Conservation (phyloP, 2,329 filamentous ascomycete genomes). For the Claviceps cyperi region DNA sequence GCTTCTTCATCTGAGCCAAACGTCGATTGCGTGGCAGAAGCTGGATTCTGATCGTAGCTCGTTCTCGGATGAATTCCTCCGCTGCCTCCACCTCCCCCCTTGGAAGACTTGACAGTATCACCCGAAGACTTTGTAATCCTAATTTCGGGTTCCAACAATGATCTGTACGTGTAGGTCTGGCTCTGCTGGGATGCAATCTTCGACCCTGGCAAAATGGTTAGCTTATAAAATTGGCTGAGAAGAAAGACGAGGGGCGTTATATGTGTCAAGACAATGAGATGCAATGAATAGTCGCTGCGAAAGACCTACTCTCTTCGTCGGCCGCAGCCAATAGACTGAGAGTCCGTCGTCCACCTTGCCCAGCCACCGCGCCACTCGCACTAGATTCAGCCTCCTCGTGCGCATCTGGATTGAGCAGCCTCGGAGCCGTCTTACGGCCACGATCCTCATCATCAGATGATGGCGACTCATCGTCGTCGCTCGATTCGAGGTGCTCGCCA, state of each 20-base stretch:
- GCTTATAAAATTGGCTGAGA: neutral
- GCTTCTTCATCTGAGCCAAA: constrained; percentile 78
- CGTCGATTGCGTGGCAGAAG: constrained; percentile 39
- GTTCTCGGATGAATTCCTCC: constrained; percentile 61
- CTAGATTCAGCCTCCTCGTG: constrained; percentile 22
- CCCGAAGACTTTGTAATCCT: constrained; percentile 49
- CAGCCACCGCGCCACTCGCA: constrained; percentile 17
- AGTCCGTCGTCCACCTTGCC: constrained; percentile 27
- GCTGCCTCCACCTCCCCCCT: constrained; percentile 22
- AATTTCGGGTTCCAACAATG: constrained; percentile 53
- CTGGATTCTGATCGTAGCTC: constrained; percentile 59
- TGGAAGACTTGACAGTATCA: constrained; percentile 40
- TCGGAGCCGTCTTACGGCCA: constrained; percentile 41
- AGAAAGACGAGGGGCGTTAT: neutral
- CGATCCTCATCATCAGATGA: constrained; percentile 55
- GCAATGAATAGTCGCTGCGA: no score
- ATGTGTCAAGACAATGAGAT: no score
- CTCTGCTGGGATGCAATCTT: constrained; percentile 34
- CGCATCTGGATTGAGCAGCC: constrained; percentile 28
- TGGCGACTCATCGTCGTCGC: constrained; percentile 52
- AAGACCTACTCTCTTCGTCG: constrained; percentile 60
- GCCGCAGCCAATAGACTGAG: constrained; percentile 57
- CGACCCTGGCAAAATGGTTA: constrained; percentile 25
- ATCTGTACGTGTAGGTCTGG: constrained; percentile 41
- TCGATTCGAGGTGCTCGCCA: constrained; percentile 52